phyloP scores from a whole-genome alignment of 768 basidiomycete genomes.

The Bullera alba region DNA sequence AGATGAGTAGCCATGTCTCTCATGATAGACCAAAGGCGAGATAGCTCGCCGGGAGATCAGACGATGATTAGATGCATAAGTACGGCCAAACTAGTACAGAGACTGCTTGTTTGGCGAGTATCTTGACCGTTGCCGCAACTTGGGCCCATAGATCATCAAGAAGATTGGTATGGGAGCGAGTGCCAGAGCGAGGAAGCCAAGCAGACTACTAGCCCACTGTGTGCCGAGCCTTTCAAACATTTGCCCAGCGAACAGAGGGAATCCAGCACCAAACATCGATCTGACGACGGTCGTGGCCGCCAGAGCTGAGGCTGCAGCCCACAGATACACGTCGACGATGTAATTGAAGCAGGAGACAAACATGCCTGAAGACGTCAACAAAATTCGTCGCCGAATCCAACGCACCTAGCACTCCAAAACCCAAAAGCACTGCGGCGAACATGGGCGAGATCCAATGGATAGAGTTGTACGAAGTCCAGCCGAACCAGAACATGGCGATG shows the following conservation, averaged over 20 bases:
- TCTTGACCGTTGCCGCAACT: constrained; percentile 32
- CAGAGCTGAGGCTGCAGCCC: constrained; percentile 47
- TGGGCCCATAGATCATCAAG: constrained; percentile 35
- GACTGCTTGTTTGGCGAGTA: constrained; percentile 35
- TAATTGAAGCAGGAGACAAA: constrained; percentile 34
- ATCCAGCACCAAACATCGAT: constrained; percentile 40
- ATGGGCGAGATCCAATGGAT: constrained; percentile 45
- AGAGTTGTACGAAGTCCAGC: constrained; percentile 47
- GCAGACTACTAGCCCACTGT: constrained; percentile 46
- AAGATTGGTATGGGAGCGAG: constrained; percentile 44
- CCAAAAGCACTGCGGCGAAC: constrained; percentile 38
- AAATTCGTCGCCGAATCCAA: constrained; percentile 22
- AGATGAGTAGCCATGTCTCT: no score
- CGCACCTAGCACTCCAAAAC: constrained; percentile 39
- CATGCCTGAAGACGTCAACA: background rate
- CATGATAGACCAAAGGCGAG: no score
- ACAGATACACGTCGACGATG: constrained; percentile 48
- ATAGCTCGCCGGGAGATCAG: no score
- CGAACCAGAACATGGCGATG: constrained; percentile 49
- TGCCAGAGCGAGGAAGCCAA: constrained; percentile 44
- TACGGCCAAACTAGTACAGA: no score
- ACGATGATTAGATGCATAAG: no score
- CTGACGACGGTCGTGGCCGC: constrained; percentile 43
- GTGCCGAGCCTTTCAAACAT: constrained; percentile 47
- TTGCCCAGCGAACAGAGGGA: constrained; percentile 45